Conservation (phyloP, 2,329 filamentous ascomycete species). For the Beauveria sp. region DNA sequence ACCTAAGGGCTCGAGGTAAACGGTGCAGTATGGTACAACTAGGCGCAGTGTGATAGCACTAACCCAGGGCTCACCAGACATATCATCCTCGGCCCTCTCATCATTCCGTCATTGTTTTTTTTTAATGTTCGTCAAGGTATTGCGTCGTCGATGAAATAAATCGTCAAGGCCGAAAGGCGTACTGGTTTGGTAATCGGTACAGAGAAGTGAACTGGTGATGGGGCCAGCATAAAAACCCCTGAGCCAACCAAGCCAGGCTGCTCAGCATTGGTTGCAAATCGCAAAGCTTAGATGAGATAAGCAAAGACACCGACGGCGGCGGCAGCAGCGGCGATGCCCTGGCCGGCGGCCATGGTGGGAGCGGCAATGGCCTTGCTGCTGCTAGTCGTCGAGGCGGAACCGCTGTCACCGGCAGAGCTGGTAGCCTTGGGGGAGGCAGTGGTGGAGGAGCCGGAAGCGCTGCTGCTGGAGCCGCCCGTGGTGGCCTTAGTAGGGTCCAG, state of each 20-base stretch:
- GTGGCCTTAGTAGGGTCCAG: conserved; percentile 27
- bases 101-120: conserved; percentile 1
- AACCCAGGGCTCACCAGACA: not conserved
- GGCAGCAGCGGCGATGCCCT: conserved; percentile 39
- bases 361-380: conserved; percentile 27
- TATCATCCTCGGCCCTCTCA: not conserved
- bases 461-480: conserved; percentile 14
- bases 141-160: conserved; percentile 4
- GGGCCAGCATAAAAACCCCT: not conserved
- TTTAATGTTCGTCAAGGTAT: conserved; percentile 9
- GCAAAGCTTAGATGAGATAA: conserved; percentile 37
- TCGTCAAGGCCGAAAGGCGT: conserved; percentile 18
- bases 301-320: conserved; percentile 46
- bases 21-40: not conserved
- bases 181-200: conserved; percentile 24
- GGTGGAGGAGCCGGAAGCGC: conserved; percentile 17
- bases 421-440: conserved; percentile 17
- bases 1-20: not conserved
- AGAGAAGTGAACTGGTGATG: conserved; percentile 23
- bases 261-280: not conserved
- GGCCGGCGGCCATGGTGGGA: conserved; percentile 33
- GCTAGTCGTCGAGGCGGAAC: conserved; percentile 30
- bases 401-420: conserved; percentile 16
- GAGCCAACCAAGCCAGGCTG: conserved; percentile 2
- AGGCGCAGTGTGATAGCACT: not conserved